phyloP scores from a whole-genome alignment of 306 rosid species.

The Inga oerstediana region DNA sequence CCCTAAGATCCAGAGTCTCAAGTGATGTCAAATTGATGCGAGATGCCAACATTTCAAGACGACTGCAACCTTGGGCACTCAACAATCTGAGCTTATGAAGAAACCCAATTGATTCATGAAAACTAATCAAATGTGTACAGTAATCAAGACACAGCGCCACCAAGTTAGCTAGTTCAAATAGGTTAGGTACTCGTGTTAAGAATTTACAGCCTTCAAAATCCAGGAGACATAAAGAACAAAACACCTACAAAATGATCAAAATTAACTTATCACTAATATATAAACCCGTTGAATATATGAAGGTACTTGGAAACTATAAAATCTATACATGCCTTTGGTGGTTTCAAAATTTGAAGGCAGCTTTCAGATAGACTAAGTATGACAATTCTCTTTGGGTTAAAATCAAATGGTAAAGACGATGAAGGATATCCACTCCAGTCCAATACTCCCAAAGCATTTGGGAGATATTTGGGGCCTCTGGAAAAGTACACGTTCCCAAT shows the following conservation, averaged over 20 bases:
- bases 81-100: not conserved
- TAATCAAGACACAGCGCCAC: not conserved
- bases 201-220: not conserved
- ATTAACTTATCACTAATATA: not conserved
- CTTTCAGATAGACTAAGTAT: not conserved
- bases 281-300: too few species aligned
- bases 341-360: not conserved
- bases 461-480: too few species aligned
- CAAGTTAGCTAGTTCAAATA: not conserved
- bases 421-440: too few species aligned
- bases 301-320: not conserved
- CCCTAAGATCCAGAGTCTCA: not conserved
- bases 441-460: too few species aligned
- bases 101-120: constrained; percentile 2
- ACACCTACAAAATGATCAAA: not conserved
- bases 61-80: constrained; percentile 6
- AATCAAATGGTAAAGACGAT: not conserved
- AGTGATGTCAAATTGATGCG: constrained; percentile 19
- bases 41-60: not conserved
- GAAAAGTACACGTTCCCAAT: not conserved
- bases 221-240: not conserved
- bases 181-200: not conserved
- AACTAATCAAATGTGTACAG: not conserved
- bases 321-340: not conserved
- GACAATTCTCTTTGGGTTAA: not conserved